phyloP scores from a whole-genome alignment of 441 rosid genomes.

The Syzygium malaccense region DNA sequence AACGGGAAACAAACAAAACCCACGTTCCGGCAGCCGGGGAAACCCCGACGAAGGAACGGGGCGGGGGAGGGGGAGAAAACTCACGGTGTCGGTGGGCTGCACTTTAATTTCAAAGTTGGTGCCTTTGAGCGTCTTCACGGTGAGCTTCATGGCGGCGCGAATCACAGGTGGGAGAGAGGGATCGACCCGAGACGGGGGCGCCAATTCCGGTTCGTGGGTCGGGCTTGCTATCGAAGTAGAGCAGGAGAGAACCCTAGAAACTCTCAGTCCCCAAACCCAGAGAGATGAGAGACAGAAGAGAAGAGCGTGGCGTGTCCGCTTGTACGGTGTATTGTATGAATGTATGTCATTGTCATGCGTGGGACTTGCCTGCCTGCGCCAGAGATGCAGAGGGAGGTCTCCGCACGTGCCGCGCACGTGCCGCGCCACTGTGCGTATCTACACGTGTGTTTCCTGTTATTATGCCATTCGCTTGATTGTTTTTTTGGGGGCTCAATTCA shows the following conservation, averaged over 20 bases:
- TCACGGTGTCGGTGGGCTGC: constrained; percentile 80
- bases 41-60: neutral
- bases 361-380: neutral
- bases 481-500: too few relatives aligned
- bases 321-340: neutral
- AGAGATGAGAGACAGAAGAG: neutral
- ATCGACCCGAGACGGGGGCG: neutral
- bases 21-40: neutral
- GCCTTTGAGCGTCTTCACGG: constrained; percentile 95
- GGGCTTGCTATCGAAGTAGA: neutral
- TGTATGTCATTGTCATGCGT: neutral
- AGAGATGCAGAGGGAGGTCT: neutral
- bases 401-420: neutral
- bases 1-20: neutral
- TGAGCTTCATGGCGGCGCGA: constrained; percentile 70
- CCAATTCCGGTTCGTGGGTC: neutral
- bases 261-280: neutral
- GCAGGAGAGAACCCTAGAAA: constrained; percentile 4
- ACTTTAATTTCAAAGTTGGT: constrained; percentile 95
- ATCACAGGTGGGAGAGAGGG: neutral
- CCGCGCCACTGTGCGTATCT: neutral
- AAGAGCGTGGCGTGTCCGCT: neutral
- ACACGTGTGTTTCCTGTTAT: too few relatives aligned
- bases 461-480: neutral
- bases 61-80: constrained; percentile 1